phyloP scores from a whole-genome alignment of 768 basidiomycete species.

The Dendrothele bispora region DNA sequence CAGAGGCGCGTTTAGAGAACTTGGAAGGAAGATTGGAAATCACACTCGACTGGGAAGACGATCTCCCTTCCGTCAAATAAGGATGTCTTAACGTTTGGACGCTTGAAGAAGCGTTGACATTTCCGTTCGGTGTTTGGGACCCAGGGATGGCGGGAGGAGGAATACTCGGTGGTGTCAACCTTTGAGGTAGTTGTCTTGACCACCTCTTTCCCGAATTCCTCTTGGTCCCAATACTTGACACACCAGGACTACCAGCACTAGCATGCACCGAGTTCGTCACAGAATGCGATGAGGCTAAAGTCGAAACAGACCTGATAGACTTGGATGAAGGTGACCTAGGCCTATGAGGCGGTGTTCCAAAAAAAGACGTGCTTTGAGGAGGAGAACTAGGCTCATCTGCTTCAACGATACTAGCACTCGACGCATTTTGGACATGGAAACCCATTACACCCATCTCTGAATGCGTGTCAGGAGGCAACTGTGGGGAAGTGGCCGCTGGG shows the following conservation, averaged over 20 bases:
- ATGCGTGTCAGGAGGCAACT: not conserved
- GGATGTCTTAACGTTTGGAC: too few relatives aligned
- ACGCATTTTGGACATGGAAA: not conserved
- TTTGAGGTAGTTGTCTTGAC: slow-evolving; percentile 58
- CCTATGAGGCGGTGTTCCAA: not conserved
- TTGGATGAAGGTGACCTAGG: not conserved
- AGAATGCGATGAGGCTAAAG: slow-evolving; percentile 41
- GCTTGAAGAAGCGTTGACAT: too few relatives aligned
- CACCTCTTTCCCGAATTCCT: slow-evolving; percentile 41
- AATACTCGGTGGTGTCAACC: slow-evolving; percentile 57
- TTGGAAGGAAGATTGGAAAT: slow-evolving; percentile 44
- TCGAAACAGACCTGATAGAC: slow-evolving; percentile 47
- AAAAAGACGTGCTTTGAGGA: too few relatives aligned
- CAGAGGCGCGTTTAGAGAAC: slow-evolving; percentile 56
- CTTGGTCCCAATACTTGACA: slow-evolving; percentile 37
- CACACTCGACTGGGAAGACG: slow-evolving; percentile 27
- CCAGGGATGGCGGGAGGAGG: slow-evolving; percentile 57
- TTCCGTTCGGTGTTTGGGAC: too few relatives aligned
- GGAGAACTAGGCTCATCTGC: too few relatives aligned
- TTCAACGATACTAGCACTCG: slow-evolving; percentile 11
- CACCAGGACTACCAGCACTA: too few relatives aligned
- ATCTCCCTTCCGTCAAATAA: too few relatives aligned
- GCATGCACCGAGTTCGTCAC: slow-evolving; percentile 14
- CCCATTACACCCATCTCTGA: not conserved
- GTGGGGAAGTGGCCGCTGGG: too few relatives aligned